A percentile compares a stretch with the other conserved stretches of the same genome.
These are phyloP conservation scores for Tetracentron sinense DNA, from an alignment of 164 flowering plant species.

Conservation along the genomic window DNA sequence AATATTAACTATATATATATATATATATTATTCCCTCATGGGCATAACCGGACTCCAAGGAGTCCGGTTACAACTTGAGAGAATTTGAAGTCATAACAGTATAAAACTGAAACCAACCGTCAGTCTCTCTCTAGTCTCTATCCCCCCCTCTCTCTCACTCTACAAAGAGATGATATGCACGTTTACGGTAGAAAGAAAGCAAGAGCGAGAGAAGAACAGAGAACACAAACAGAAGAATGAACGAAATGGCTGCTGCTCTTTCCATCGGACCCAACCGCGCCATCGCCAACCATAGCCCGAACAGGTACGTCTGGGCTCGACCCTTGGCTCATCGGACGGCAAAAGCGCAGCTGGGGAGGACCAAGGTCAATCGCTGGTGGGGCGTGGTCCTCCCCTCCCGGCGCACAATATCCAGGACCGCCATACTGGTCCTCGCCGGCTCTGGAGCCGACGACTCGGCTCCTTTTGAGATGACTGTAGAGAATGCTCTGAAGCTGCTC, in stretches of 20 bases:
- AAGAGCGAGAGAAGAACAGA: background rate
- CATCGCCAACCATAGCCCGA: conserved; percentile 1
- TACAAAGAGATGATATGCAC: background rate
- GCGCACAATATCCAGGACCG: conserved; percentile 11
- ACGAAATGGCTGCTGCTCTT: conserved; percentile 29
- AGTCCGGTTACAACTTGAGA: too few relatives aligned
- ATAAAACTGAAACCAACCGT: too few relatives aligned
- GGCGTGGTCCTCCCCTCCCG: conserved; percentile 13
- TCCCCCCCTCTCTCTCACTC: conserved; percentile 4
- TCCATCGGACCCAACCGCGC: conserved; percentile 28
- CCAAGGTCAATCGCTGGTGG: conserved; percentile 9
- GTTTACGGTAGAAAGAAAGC: conserved; percentile 1
- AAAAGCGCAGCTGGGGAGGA: background rate
- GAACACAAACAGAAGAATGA: background rate
- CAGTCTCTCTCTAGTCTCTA: background rate
- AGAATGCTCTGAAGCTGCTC: conserved; percentile 79
- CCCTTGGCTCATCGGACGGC: background rate
- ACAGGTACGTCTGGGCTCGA: background rate
- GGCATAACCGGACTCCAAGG: too few relatives aligned
- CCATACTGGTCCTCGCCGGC: conserved; percentile 15
- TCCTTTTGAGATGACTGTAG: conserved; percentile 83
- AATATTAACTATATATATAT: too few relatives aligned
- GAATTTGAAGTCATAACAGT: too few relatives aligned
- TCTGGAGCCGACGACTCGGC: conserved; percentile 63
- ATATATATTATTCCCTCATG: too few relatives aligned